Conservation (phyloP, 2,329 filamentous ascomycete genomes). For the Aphanoascus verrucosus region DNA sequence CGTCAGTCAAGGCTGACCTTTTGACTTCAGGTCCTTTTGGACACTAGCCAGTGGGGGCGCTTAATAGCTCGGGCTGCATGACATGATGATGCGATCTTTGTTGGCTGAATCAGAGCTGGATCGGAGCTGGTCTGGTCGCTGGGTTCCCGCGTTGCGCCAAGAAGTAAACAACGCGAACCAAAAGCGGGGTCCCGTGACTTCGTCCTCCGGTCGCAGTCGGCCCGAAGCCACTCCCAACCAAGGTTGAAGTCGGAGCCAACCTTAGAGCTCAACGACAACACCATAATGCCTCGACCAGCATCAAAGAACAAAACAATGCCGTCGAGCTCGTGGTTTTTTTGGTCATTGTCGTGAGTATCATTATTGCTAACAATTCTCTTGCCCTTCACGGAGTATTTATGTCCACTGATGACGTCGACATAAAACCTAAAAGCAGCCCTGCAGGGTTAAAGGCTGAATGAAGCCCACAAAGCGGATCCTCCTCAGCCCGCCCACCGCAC, state of each 20-base stretch:
- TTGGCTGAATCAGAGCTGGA: not conserved
- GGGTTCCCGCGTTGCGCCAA: slow-evolving; percentile 6
- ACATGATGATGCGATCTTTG: not conserved
- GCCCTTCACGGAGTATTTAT: no score
- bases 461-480: not conserved
- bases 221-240: not conserved
- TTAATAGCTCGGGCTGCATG: not conserved
- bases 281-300: no score
- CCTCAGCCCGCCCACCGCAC: slow-evolving; percentile 1
- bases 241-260: not conserved
- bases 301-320: no score
- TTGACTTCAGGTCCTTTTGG: not conserved
- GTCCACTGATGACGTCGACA: not conserved
- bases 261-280: not conserved
- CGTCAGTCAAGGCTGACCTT: not conserved
- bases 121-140: no score
- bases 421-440: slow-evolving; percentile 4
- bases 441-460: not conserved
- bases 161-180: slow-evolving; percentile 9
- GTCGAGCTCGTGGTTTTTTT: no score
- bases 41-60: slow-evolving; percentile 1
- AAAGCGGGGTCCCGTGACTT: slow-evolving; percentile 2
- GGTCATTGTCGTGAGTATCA: not conserved
- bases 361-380: not conserved
- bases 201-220: no score